Evolutionary conservation across 1,139 yeast genomes (phyloP).

Genomic region (Suhomyces choctaworum): DNA sequence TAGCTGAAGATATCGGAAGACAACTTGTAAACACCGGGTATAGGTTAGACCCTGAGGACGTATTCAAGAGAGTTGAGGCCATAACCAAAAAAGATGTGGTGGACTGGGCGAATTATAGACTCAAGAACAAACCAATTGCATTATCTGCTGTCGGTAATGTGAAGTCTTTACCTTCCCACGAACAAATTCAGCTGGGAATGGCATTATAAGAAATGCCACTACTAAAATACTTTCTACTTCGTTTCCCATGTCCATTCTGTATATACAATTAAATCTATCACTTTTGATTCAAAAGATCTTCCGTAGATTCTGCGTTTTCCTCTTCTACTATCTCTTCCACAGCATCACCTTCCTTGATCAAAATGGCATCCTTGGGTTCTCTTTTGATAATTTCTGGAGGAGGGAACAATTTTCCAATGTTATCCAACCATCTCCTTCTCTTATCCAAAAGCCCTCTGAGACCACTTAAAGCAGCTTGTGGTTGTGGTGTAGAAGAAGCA

Average conservation of each 20-base stretch:
- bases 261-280: background rate
- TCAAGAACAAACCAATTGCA: conserved; percentile 79
- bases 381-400: conserved; percentile 72
- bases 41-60: conserved; percentile 88
- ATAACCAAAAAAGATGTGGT: conserved; percentile 80
- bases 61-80: conserved; percentile 78
- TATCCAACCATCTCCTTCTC: conserved; percentile 83
- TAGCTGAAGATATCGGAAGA: conserved; percentile 97
- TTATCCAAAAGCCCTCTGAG: conserved; percentile 79
- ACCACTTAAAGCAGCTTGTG: conserved; percentile 69
- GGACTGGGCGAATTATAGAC: conserved; percentile 83
- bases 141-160: conserved; percentile 89
- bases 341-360: conserved; percentile 38
- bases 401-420: conserved; percentile 81
- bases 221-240: no score
- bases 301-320: conserved; percentile 21
- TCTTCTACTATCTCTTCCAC: conserved; percentile 44
- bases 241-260: no score
- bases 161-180: conserved; percentile 58
- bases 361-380: conserved; percentile 64
- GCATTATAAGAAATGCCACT: conserved; percentile 21
- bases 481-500: conserved; percentile 34
- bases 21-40: conserved; percentile 94
- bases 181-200: conserved; percentile 48
- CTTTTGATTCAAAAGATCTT: conserved; percentile 6